Percentiles rank a stretch among this genome's conserved stretches.
Evolutionary conservation across 345 rosid genomes (phyloP).

Genomic region (Pistacia atlantica): DNA sequence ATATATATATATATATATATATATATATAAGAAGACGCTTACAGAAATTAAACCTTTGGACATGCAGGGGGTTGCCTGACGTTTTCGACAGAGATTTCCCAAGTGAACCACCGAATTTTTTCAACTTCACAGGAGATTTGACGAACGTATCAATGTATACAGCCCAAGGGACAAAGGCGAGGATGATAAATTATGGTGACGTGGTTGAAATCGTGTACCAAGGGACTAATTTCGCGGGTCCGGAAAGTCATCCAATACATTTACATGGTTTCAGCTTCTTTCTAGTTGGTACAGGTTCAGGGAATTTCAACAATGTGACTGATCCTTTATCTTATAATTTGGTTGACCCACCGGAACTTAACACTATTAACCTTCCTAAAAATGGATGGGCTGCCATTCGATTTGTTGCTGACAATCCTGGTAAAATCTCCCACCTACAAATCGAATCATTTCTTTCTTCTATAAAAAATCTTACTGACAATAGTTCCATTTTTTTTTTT

Average conservation of each 20-base stretch:
- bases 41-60: not conserved
- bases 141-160: constrained; percentile 1
- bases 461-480: not conserved
- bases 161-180: constrained; percentile 30
- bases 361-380: constrained; percentile 37
- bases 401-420: constrained; percentile 40
- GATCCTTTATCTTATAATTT: constrained; percentile 31
- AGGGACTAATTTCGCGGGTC: constrained; percentile 35
- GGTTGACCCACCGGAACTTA: constrained; percentile 39
- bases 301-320: constrained; percentile 36
- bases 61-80: constrained; percentile 21
- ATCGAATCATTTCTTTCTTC: too few species aligned
- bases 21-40: too few species aligned
- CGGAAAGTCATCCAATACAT: constrained; percentile 47
- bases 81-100: constrained; percentile 30
- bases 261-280: constrained; percentile 47
- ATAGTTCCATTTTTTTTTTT: too few species aligned
- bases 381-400: constrained; percentile 39
- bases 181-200: constrained; percentile 32
- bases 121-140: constrained; percentile 39
- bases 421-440: constrained; percentile 7
- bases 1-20: too few species aligned
- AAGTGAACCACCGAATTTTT: constrained; percentile 16
- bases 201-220: constrained; percentile 43
- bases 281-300: constrained; percentile 40